Conservation (phyloP, 2,329 filamentous ascomycete species). For the Nemania serpens region DNA sequence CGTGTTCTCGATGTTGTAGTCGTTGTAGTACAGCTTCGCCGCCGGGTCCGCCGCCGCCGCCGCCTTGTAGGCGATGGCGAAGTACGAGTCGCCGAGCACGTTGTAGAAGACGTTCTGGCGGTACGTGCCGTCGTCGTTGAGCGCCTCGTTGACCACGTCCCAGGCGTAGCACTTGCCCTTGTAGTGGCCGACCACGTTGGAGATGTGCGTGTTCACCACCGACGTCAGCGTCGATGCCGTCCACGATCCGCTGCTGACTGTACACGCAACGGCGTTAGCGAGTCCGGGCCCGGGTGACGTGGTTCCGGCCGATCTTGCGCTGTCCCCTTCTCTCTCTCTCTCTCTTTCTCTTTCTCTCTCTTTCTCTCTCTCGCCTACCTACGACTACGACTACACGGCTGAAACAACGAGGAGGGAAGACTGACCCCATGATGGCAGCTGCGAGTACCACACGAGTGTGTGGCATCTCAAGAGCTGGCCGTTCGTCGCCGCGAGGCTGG, state of each 20-base stretch:
- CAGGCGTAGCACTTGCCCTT: constrained; percentile 65
- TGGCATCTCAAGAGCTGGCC: constrained; percentile 65
- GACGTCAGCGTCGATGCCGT: constrained; percentile 60
- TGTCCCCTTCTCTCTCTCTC: too few relatives aligned
- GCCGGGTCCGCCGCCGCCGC: constrained; percentile 58
- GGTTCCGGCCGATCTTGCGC: too few relatives aligned
- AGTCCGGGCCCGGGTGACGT: too few relatives aligned
- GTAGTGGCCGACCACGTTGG: constrained; percentile 61
- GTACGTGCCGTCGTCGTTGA: constrained; percentile 61
- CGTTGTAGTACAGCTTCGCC: constrained; percentile 62
- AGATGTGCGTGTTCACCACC: constrained; percentile 64
- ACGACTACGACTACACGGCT: too few relatives aligned
- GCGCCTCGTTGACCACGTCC: constrained; percentile 70
- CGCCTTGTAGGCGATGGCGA: constrained; percentile 61
- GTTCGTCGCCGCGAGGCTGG: constrained; percentile 53
- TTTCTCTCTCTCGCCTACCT: too few relatives aligned
- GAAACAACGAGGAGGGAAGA: background rate
- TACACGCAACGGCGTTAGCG: constrained; percentile 28
- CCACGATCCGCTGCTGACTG: constrained; percentile 51
- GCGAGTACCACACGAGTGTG: constrained; percentile 45
- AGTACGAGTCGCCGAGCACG: constrained; percentile 60
- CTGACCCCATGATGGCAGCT: constrained; percentile 27
- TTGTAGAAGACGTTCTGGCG: constrained; percentile 58
- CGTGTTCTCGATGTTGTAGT: constrained; percentile 64
- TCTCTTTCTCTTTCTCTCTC: too few relatives aligned